Percentiles rank a stretch among this genome's conserved stretches.
Conservation (phyloP, 2,329 filamentous ascomycete genomes). For the Incumbomyces lentus region DNA sequence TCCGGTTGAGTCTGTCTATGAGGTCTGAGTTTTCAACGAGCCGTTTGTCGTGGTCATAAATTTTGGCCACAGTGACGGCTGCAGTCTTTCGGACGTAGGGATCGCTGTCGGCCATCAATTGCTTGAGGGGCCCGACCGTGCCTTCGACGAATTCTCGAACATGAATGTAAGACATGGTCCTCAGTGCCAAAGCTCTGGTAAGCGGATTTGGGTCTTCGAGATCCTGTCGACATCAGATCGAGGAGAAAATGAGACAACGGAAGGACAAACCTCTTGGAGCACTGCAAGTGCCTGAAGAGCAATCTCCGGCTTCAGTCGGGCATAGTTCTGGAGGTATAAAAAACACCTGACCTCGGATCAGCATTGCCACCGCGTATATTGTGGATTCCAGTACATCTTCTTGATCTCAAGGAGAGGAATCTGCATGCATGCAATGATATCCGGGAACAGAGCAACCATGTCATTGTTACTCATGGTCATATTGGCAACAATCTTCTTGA, state of each 20-base stretch:
- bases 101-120: conserved; percentile 72
- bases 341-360: conserved; percentile 62
- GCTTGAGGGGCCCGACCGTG: conserved; percentile 73
- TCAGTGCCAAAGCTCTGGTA: conserved; percentile 79
- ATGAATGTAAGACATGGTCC: conserved; percentile 96
- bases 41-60: conserved; percentile 90
- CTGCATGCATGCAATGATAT: conserved; percentile 91
- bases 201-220: conserved; percentile 89
- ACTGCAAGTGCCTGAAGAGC: conserved; percentile 87
- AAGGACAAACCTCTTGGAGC: conserved; percentile 57
- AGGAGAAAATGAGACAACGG: no score
- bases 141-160: conserved; percentile 92
- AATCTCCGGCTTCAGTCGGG: conserved; percentile 84
- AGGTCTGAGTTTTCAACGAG: conserved; percentile 85
- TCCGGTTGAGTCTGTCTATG: conserved; percentile 79
- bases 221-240: conserved; percentile 46
- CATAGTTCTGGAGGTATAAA: conserved; percentile 93
- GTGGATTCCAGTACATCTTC: conserved; percentile 65
- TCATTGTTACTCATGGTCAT: conserved; percentile 99
- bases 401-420: conserved; percentile 94
- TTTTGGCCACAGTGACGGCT: conserved; percentile 89
- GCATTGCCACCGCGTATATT: background rate
- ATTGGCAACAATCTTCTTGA: conserved; percentile 99
- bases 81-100: conserved; percentile 97
- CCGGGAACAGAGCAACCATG: conserved; percentile 94